Conservation (phyloP, 2,329 filamentous ascomycete species). For the Botrytis deweyae region DNA sequence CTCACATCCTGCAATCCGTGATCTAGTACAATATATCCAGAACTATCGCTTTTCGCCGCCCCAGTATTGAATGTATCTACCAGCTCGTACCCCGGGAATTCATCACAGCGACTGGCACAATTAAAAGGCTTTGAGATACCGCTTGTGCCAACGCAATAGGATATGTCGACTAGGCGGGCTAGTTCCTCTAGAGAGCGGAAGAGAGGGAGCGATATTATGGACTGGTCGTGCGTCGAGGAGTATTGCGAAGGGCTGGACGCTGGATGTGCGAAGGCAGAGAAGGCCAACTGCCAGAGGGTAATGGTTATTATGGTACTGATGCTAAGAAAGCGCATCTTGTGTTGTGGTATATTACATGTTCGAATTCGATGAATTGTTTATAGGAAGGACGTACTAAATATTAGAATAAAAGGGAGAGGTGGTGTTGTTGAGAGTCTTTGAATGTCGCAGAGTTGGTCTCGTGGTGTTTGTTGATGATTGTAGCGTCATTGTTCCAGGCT, state of each 20-base stretch:
- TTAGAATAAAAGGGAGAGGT: not conserved
- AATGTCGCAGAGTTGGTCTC: not conserved
- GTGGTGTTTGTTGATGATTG: slow-evolving; percentile 1
- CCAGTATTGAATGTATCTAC: slow-evolving; percentile 88
- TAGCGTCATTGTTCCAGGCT: not conserved
- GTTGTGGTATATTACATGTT: slow-evolving; percentile 31
- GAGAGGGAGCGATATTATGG: slow-evolving; percentile 57
- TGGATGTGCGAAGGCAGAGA: not conserved
- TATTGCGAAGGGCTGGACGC: slow-evolving; percentile 25
- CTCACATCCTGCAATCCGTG: slow-evolving; percentile 46
- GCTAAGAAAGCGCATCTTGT: slow-evolving; percentile 32
- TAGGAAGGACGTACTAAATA: not conserved
- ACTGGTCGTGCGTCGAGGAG: slow-evolving; percentile 27
- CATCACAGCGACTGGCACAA: slow-evolving; percentile 79
- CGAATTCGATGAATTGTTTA: not conserved
- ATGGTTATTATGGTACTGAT: slow-evolving; percentile 26
- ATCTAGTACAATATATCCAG: slow-evolving; percentile 90
- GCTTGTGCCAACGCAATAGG: slow-evolving; percentile 83
- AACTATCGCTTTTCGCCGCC: slow-evolving; percentile 80
- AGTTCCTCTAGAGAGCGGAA: slow-evolving; percentile 84
- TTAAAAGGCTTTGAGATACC: slow-evolving; percentile 81
- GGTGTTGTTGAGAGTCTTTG: not conserved
- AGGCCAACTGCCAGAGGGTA: not conserved
- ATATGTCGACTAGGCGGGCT: slow-evolving; percentile 87
- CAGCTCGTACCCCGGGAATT: slow-evolving; percentile 79